Percentiles rank a stretch among this genome's conserved stretches.
These are phyloP conservation scores for Lentinula sp. DNA, from an alignment of 768 basidiomycete genomes.

Conservation along the genomic window DNA sequence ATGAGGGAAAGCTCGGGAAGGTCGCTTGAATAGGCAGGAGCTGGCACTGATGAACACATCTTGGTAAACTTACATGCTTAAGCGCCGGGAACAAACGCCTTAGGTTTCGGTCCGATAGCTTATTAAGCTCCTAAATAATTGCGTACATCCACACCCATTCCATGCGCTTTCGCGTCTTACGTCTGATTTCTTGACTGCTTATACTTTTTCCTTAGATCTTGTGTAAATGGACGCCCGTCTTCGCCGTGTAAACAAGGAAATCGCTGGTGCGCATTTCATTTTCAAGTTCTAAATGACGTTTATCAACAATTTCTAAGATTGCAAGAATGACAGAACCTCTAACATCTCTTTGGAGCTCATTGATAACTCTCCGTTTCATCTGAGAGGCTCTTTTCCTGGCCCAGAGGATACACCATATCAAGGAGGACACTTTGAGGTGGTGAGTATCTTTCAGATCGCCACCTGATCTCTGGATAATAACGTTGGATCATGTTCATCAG, in stretches of 20 bases:
- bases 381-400: slow-evolving; percentile 86
- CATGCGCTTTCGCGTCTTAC: too few relatives aligned
- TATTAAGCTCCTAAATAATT: too few relatives aligned
- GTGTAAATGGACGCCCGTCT: slow-evolving; percentile 77
- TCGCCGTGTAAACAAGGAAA: slow-evolving; percentile 92
- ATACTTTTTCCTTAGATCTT: not conserved
- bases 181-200: not conserved
- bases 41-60: too few relatives aligned
- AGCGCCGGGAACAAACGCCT: too few relatives aligned
- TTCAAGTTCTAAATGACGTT: not conserved
- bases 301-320: slow-evolving; percentile 45
- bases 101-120: too few relatives aligned
- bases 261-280: slow-evolving; percentile 56
- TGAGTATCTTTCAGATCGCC: slow-evolving; percentile 32
- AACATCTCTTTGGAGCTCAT: slow-evolving; percentile 82
- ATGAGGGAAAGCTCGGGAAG: too few relatives aligned
- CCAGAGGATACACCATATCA: slow-evolving; percentile 92
- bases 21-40: too few relatives aligned
- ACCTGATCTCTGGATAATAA: not conserved
- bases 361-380: slow-evolving; percentile 86
- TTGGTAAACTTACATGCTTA: too few relatives aligned
- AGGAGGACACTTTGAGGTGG: slow-evolving; percentile 88
- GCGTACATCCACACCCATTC: too few relatives aligned
- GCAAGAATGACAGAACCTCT: slow-evolving; percentile 92
- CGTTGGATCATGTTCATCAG: slow-evolving; percentile 29